Conservation (phyloP, 345 rosid species). For the Sisymbrium altissimum region DNA sequence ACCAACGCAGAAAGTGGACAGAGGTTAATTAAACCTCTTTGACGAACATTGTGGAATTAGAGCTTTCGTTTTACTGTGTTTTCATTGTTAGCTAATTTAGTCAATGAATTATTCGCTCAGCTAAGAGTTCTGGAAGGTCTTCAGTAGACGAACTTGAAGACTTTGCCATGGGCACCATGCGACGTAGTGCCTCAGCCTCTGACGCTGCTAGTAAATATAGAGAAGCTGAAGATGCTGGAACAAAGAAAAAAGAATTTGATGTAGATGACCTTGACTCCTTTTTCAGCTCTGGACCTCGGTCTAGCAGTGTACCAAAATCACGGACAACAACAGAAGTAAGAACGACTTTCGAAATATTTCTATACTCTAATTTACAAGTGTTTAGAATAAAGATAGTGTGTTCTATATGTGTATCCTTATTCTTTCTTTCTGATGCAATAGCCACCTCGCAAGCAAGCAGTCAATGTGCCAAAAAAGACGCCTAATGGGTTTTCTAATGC, state of each 20-base stretch:
- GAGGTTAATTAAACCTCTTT: conserved; percentile 44
- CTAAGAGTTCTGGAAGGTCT: conserved; percentile 45
- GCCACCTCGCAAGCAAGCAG: conserved; percentile 36
- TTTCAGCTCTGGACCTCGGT: conserved; percentile 47
- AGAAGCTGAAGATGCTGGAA: conserved; percentile 54
- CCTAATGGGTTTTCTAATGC: conserved; percentile 43
- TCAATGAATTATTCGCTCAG: conserved; percentile 41
- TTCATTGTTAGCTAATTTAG: conserved; percentile 10
- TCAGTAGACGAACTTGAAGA: conserved; percentile 71
- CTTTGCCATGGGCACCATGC: conserved; percentile 57
- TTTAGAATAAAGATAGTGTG: neutral
- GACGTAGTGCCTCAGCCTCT: conserved; percentile 37
- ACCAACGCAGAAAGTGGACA: conserved; percentile 53
- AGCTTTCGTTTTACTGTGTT: neutral
- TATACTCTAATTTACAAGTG: neutral
- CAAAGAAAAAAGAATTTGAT: conserved; percentile 37
- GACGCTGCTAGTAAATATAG: conserved; percentile 38
- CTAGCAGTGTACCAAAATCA: conserved; percentile 75
- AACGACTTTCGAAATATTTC: neutral
- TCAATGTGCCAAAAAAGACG: conserved; percentile 36
- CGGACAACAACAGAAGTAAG: conserved; percentile 55
- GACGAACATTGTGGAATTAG: neutral
- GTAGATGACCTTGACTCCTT: conserved; percentile 67
- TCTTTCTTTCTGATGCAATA: conserved; percentile 36
- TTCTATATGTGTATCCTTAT: conserved; percentile 11